Base-by-base conservation (phyloP, 2,329 filamentous ascomycete species). In the Plenodomus biglobosus region DNA sequence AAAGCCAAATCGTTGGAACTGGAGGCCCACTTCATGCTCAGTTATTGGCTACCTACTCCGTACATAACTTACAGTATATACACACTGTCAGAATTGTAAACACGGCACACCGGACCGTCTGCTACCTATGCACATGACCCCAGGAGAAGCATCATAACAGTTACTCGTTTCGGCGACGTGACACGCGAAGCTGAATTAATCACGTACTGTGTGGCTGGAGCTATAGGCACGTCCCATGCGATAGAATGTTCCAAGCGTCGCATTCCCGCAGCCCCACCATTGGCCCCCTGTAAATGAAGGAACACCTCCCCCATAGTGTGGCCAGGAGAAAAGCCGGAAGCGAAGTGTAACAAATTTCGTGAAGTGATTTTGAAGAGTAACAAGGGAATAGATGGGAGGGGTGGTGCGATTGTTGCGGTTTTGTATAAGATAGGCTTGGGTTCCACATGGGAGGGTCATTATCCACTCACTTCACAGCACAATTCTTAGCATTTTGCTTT, bases 231-330 rank as follows among this genome's bases (percentile, higher is more conserved):
- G 22, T 24, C 5, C 27, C 11, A 32, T 54, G 59, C 50, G 64
- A 58, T 63, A 51, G 60, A 63, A 60, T 30, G 32, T 59, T 64
- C 56, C 52, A 41, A 32, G 36, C 39, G 30, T 34, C 35, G 8
- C 58, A 56, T 54, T 55, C 52, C 50, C 48, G 51, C 39, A 17
- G 27, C 38, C 16, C 8, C 8, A 32, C 50, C 36, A 66, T 62
- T 61, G 54, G 60, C 18, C 32, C n/a, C 37, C n/a, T 30, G 38
- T 24, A 52, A 43, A 53, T 53, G 46, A 56, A 55, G 43, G 46
- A 42, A 52, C 44, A 53, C 52, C 54, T 22, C 38, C 27, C 40
- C 42, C 35, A 52, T 53, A 55, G 50, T 56, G 42, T 44, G 42
- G 46, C 47, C 54, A 53, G 43, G 40, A 53, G 42, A 48, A 40